Evolutionary conservation across 2,329 filamentous ascomycete species (phyloP), one percentile per base, ranked within the genome.

Genomic region (Fusarium poae): DNA sequence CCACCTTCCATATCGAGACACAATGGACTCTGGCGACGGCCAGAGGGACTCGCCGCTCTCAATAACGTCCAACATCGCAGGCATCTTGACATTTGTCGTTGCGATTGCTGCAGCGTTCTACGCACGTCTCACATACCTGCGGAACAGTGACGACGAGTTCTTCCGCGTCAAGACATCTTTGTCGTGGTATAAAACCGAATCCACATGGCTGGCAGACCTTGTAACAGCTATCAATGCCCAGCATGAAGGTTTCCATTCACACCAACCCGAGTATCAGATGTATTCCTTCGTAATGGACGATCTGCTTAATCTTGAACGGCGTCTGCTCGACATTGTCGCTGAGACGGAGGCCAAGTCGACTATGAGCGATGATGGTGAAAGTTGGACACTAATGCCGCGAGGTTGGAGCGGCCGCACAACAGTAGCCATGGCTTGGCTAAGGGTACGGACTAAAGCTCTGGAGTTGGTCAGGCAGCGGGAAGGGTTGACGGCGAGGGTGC

Each of bases 151-250:
- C 59, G 76, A 77, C 12, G 83, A 85, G 71, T 84, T 83, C 57
- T 82, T 84, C 62, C 79, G 79, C 35, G 80, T 84, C 57, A 84
- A 85, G 63, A 78, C 80, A 3, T 81, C 79, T 6, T 75, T 84
- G 9, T 80, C 77, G 10, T 84, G 82, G 82, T 85, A 81, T 72
- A 85, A 84, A 70, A 84, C 81, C 1, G 82, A 84, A 72, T 82
- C 80, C 4, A 75, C 77, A 8, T 85, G 80, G 79, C 78, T 85
- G 16, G 72, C 78, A 5, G 80, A 83, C 53, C 79, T 84, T 1
- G 72, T 83, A 32, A 72, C 72, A 20, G 77, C 76, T 21, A 71
- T 76, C 46, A 71, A 73, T 18, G 66, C 70, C 3, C 71, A 75
- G 52, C 65, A 74, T 7, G 66, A 76, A 20, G 52, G 69, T 16